These are phyloP conservation scores for Calonectria pteridis DNA, from an alignment of 2,329 filamentous ascomycete genomes.

Conservation along the genomic window DNA sequence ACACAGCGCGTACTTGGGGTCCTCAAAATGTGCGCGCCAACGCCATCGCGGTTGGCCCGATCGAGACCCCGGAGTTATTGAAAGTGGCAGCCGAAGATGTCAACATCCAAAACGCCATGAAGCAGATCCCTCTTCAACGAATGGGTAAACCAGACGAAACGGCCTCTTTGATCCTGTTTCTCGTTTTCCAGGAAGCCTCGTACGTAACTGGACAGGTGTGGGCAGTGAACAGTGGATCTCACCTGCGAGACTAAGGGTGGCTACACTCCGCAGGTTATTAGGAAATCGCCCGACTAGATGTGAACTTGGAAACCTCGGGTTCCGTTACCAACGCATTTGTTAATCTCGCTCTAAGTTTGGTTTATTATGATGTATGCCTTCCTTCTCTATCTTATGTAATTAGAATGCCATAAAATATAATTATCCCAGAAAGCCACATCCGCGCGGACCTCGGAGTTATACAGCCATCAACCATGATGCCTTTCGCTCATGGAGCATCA, in stretches of 20 bases:
- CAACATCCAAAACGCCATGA: not conserved
- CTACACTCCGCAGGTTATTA: not conserved
- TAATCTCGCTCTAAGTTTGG: no score
- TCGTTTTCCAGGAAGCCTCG: not conserved
- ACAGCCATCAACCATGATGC: no score
- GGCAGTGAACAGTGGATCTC: not conserved
- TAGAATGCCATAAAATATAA: not conserved
- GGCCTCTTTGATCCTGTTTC: not conserved
- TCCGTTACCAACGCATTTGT: no score
- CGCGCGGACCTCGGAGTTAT: no score
- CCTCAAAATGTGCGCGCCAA: not conserved
- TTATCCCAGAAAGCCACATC: not conserved
- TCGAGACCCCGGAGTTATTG: not conserved
- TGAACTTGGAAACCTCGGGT: no score
- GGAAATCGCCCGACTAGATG: not conserved
- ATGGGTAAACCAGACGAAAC: not conserved
- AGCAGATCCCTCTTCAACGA: not conserved
- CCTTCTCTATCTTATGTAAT: not conserved
- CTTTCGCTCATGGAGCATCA: not conserved
- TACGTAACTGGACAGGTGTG: not conserved
- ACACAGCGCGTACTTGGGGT: not conserved
- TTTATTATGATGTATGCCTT: not conserved
- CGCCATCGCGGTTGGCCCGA: not conserved
- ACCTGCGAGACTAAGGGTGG: not conserved
- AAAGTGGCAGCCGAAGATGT: not conserved